These are phyloP conservation scores for Cladorrhinum sp. DNA, from an alignment of 2,329 filamentous ascomycete species.

Conservation along the genomic window DNA sequence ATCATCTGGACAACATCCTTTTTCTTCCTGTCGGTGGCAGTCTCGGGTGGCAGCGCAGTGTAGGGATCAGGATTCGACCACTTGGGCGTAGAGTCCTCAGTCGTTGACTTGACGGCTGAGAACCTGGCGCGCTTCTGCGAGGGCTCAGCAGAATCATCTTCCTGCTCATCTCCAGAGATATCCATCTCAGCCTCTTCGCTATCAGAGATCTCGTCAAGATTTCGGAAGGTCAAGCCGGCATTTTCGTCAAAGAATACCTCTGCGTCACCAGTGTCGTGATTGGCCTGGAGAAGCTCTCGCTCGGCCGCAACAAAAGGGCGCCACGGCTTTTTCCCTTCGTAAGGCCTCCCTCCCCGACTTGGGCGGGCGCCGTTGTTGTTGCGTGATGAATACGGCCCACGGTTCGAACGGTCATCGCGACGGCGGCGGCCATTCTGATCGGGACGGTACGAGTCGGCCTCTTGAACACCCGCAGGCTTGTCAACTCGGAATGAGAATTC, in stretches of 20 bases:
- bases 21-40: constrained; percentile 65
- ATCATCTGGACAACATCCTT: constrained; percentile 88
- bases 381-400: not conserved
- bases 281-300: constrained; percentile 48
- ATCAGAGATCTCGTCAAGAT: constrained; percentile 58
- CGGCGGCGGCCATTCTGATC: constrained; percentile 17
- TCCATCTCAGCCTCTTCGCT: constrained; percentile 65
- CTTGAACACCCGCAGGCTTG: constrained; percentile 48
- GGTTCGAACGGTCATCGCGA: constrained; percentile 13
- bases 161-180: constrained; percentile 52
- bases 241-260: constrained; percentile 46
- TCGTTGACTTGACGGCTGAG: constrained; percentile 32
- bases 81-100: constrained; percentile 57
- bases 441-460: constrained; percentile 36
- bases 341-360: constrained; percentile 2
- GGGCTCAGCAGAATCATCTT: constrained; percentile 38
- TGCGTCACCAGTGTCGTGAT: constrained; percentile 41
- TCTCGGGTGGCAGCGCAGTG: constrained; percentile 79
- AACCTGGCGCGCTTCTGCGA: constrained; percentile 44
- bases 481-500: constrained; percentile 58
- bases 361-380: not conserved
- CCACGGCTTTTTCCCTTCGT: constrained; percentile 16
- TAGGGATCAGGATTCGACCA: constrained; percentile 98
- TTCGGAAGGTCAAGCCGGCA: constrained; percentile 50
- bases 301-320: constrained; percentile 42